Base-by-base conservation (phyloP, 352 stramenopile genomes). In the Elongisporangium senticosum region DNA sequence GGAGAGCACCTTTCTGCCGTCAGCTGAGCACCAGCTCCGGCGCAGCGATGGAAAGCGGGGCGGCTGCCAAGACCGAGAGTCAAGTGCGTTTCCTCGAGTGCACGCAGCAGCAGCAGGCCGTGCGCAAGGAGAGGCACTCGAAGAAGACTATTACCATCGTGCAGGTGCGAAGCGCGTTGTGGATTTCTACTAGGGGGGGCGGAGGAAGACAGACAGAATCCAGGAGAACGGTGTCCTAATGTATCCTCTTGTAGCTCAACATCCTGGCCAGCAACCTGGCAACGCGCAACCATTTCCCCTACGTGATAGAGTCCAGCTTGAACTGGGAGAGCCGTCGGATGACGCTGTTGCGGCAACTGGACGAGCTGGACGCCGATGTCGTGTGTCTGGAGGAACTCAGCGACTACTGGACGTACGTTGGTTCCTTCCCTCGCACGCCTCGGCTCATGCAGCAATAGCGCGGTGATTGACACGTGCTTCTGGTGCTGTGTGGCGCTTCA, bases 201-300 rank as follows among this genome's bases (percentile, higher is more conserved):
- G 43, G 6, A 8, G n/a, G 11, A 28, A 62, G 48, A 65, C 22
- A 52, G 10, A 57, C 19, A 28, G 14, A 28, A 10, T 19, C 24
- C 53, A n/a, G 19, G 26, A 26, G 13, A 17, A 49, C 33, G 7
- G 37, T 26, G 22, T 39, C 7, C 28, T 39, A 39, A 39, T 39
- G 10, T 6, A 39, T 17, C 5, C 11, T 17, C 33, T 4, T 43
- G 48, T 51, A 95, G 78, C 60, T 93, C 26, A 95, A 95, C 57
- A 93, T 95, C 53, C 61, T 95, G 26, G 86, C 86, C 28, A 89
- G 86, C 56, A 95, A 95, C 63, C 67, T 95, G 56, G 86, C 83
- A 8, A 91, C 80, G 52, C 78, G 81, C 48, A 90, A 87, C 63
- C 83, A 92, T 56, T 95, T 95, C 56, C 86, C 86, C 19, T 95